Evolutionary conservation across 208 protist genomes (phyloP).

Genomic region (Trypanosoma brucei): DNA sequence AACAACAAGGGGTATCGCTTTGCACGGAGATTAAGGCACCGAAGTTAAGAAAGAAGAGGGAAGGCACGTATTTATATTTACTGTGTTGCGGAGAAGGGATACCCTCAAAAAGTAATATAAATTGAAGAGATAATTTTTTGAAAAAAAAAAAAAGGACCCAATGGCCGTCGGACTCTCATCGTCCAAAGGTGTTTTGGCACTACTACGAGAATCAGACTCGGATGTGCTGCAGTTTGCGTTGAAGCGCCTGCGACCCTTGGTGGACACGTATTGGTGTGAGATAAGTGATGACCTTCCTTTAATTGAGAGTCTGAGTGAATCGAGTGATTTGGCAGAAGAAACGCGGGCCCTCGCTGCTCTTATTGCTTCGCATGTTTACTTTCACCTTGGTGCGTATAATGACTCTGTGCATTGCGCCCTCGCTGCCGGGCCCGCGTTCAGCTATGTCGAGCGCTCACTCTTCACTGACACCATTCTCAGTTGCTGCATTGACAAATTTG

Average conservation of each 20-base stretch:
- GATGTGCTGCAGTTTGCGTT: constrained; percentile 75
- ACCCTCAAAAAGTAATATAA: no score
- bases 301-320: constrained; percentile 83
- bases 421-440: constrained; percentile 92
- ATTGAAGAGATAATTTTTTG: no score
- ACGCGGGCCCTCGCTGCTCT: constrained; percentile 85
- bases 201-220: constrained; percentile 68
- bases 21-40: no score
- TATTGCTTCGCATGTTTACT: constrained; percentile 96
- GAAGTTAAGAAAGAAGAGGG: constrained; percentile 11
- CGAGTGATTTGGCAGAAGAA: constrained; percentile 41
- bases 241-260: constrained; percentile 58
- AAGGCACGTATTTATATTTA: constrained; percentile 10
- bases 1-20: no score
- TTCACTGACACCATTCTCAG: constrained; percentile 89
- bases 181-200: constrained; percentile 75
- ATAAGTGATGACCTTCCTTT: constrained; percentile 68
- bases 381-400: constrained; percentile 95
- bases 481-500: constrained; percentile 94
- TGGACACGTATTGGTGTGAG: constrained; percentile 90
- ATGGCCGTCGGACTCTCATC: constrained; percentile 67
- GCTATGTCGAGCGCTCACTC: constrained; percentile 75
- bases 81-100: not conserved
- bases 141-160: no score
- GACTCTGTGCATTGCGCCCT: constrained; percentile 95